These are phyloP conservation scores for Grosmannia clavigera DNA, from an alignment of 2,329 filamentous ascomycete genomes.

Conservation along the genomic window DNA sequence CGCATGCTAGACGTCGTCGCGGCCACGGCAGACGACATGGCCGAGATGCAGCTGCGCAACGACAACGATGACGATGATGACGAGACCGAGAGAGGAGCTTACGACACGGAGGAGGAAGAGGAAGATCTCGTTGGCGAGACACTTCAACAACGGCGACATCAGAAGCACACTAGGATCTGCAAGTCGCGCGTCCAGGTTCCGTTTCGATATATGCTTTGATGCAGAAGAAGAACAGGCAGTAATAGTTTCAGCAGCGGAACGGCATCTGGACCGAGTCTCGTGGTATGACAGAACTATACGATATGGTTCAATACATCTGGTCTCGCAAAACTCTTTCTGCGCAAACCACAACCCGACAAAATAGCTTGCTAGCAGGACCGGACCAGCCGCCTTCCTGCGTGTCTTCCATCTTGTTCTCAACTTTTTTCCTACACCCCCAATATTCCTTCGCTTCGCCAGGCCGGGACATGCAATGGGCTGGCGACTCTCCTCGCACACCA, in stretches of 20 bases:
- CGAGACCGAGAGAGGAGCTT: not conserved
- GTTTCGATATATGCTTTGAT: slow-evolving; percentile 2
- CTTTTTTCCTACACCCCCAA: not conserved
- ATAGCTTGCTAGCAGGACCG: not conserved
- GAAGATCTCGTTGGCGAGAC: not conserved
- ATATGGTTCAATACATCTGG: not conserved
- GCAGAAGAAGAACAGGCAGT: not conserved
- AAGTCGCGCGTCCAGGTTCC: not conserved
- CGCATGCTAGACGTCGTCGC: slow-evolving; percentile 24
- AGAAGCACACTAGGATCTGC: not conserved
- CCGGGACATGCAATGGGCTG: not conserved
- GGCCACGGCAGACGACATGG: slow-evolving; percentile 9
- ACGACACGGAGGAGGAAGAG: not conserved
- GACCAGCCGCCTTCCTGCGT: not conserved
- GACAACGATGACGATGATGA: not conserved
- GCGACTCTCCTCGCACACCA: not conserved
- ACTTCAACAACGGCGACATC: not conserved
- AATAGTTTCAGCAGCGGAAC: not conserved
- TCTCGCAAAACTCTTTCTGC: not conserved
- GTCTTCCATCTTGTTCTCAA: not conserved
- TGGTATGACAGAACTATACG: not conserved
- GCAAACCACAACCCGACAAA: not conserved
- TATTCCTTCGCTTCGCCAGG: not conserved
- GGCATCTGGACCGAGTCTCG: not conserved
- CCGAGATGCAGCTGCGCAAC: slow-evolving; percentile 24